Base-by-base conservation (phyloP, 2,329 filamentous ascomycete species). In the Cylindrodendrum hubeiense region DNA sequence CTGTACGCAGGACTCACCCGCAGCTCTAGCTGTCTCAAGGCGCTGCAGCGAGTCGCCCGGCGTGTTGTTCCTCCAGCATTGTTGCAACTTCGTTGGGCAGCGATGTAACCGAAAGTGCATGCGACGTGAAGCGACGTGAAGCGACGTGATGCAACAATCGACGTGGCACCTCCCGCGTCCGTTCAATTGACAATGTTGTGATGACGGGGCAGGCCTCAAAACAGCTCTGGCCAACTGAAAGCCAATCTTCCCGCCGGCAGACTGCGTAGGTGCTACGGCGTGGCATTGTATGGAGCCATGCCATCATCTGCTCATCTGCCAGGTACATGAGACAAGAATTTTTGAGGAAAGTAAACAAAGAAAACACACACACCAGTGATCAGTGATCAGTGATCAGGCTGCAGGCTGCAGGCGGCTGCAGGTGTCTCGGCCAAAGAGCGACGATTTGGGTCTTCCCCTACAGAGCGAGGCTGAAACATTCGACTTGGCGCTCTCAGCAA, bases 401-500 rank as follows among this genome's bases (percentile, higher is more conserved):
- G 39, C 60, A 56, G 21, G 26, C 52, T 28, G 22, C 12, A 4
- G 6, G 19, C 28, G 21, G 26, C 52, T 28, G 22, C 12, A 4
- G 6, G 19, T 37, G 37, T 43, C 26, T 58, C 47, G 24, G 46
- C 28, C 53, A 46, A 46, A 22, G 39, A 41, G 52, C 34, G 22
- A 22, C 4, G 41, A 49, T 21, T 43, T 52, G 43, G 41, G 43
- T 2, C 24, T 57, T 49, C 47, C 63, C 58, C 55, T 67, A 63
- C 55, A 67, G 39, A 39, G 39, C 44, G 44, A 57, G 46, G 59
- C 51, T 54, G 52, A 60, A 60, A 56, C 63, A 51, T 49, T 49
- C 46, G 55, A 15, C 41, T 53, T 50, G 51, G 43, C 55, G 37
- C 46, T 53, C 26, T 46, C 19, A 22, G 24, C 33, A 34, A 39